Percentiles rank a stretch among this genome's conserved stretches.
phyloP scores from a whole-genome alignment of 176 grass and related monocot genomes.

The Dendrocalamus sinicus region DNA sequence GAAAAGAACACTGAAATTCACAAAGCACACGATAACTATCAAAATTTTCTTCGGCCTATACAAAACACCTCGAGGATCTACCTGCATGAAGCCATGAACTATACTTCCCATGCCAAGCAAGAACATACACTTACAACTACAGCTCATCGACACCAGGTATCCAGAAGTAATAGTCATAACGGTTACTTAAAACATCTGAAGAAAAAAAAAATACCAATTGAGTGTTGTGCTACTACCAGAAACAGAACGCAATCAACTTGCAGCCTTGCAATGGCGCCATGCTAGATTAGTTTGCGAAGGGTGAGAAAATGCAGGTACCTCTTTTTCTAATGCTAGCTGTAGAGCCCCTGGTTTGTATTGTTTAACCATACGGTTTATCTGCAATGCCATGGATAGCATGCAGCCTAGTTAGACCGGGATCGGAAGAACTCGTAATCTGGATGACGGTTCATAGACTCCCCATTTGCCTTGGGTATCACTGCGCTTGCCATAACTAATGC shows the following conservation, averaged over 20 bases:
- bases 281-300: neutral
- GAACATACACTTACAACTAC: neutral
- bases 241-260: neutral
- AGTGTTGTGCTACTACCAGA: neutral
- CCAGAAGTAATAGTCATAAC: neutral
- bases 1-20: neutral
- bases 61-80: neutral
- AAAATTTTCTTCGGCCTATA: neutral
- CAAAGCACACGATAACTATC: neutral
- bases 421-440: slow-evolving; percentile 54
- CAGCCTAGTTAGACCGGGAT: slow-evolving; percentile 18
- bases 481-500: slow-evolving; percentile 47
- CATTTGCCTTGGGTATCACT: slow-evolving; percentile 29
- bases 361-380: neutral
- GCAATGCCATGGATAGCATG: neutral
- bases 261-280: neutral
- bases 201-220: neutral
- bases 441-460: slow-evolving; percentile 36
- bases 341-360: neutral
- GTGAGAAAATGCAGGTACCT: neutral
- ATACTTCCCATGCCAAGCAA: neutral
- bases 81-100: neutral
- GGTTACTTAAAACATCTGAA: neutral
- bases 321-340: neutral
- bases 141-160: neutral